Conservation (phyloP, 108 stramenopile species). For the Cafeteria roenbergensis region DNA sequence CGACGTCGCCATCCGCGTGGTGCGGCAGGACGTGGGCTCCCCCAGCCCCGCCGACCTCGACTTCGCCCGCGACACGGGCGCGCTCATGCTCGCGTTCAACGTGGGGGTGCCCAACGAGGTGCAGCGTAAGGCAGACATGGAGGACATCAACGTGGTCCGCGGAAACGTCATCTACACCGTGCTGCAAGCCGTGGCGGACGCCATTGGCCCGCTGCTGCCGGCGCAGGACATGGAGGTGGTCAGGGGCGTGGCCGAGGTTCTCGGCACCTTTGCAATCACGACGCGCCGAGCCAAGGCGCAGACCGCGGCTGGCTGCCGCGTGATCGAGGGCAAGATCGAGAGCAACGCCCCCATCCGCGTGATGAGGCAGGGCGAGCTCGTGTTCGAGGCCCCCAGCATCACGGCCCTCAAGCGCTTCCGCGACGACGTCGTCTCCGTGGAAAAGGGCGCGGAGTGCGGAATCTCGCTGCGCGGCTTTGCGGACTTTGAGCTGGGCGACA, state of each 20-base stretch:
- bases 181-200: too few species aligned
- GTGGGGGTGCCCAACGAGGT: not conserved
- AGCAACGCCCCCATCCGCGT: conserved; percentile 78
- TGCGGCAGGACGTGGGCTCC: conserved; percentile 74
- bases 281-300: too few species aligned
- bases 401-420: conserved; percentile 78
- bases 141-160: not conserved
- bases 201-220: too few species aligned
- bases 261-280: too few species aligned
- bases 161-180: too few species aligned
- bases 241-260: too few species aligned
- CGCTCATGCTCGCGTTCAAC: not conserved
- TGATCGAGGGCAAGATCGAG: conserved; percentile 63
- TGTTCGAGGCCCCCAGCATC: conserved; percentile 26
- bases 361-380: conserved; percentile 75
- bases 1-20: conserved; percentile 67
- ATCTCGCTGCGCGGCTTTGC: conserved; percentile 24
- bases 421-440: conserved; percentile 36
- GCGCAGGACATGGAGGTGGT: too few species aligned
- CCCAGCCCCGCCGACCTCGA: conserved; percentile 82
- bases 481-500: conserved; percentile 32
- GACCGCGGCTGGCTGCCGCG: conserved; percentile 80
- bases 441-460: conserved; percentile 41
- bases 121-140: not conserved
- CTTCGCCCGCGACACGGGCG: conserved; percentile 37